phyloP scores from a whole-genome alignment of 352 stramenopile species.

The Phytophthora sansomeana region DNA sequence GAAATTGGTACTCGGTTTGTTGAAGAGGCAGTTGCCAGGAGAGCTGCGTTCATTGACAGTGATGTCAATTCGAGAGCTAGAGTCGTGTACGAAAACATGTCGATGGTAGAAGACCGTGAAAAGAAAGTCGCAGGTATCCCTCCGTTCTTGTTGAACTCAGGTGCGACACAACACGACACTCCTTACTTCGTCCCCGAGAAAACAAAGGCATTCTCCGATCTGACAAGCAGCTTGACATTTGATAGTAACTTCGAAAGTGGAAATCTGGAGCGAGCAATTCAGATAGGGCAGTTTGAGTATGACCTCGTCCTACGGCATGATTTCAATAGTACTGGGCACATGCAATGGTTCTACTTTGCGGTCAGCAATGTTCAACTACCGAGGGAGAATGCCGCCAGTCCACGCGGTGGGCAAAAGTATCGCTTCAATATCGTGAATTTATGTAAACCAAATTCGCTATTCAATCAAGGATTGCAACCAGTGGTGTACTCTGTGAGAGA shows the following conservation, averaged over 20 bases:
- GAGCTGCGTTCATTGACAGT: slow-evolving; percentile 47
- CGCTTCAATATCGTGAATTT: slow-evolving; percentile 95
- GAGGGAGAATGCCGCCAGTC: not conserved
- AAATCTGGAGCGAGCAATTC: slow-evolving; percentile 89
- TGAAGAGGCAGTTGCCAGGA: slow-evolving; percentile 23
- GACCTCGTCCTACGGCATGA: slow-evolving; percentile 91
- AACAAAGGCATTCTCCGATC: slow-evolving; percentile 26
- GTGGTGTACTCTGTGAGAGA: slow-evolving; percentile 89
- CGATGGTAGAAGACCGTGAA: slow-evolving; percentile 32
- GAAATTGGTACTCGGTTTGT: slow-evolving; percentile 27
- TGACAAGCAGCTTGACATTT: slow-evolving; percentile 76
- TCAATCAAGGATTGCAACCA: slow-evolving; percentile 91
- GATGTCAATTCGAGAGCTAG: slow-evolving; percentile 45
- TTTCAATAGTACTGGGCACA: slow-evolving; percentile 83
- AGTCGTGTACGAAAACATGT: slow-evolving; percentile 66
- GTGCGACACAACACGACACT: slow-evolving; percentile 5
- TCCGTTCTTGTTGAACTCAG: slow-evolving; percentile 30
- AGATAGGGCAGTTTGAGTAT: slow-evolving; percentile 89
- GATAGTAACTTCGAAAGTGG: slow-evolving; percentile 94
- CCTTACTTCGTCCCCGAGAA: slow-evolving; percentile 53
- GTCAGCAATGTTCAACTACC: slow-evolving; percentile 74
- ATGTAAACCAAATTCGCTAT: slow-evolving; percentile 93
- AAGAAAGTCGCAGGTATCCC: slow-evolving; percentile 27
- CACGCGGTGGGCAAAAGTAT: slow-evolving; percentile 48
- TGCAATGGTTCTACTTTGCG: slow-evolving; percentile 96